Evolutionary conservation across 2,329 filamentous ascomycete species (phyloP), one percentile per base, ranked within the genome.

Genomic region (Plenodomus biglobosus): DNA sequence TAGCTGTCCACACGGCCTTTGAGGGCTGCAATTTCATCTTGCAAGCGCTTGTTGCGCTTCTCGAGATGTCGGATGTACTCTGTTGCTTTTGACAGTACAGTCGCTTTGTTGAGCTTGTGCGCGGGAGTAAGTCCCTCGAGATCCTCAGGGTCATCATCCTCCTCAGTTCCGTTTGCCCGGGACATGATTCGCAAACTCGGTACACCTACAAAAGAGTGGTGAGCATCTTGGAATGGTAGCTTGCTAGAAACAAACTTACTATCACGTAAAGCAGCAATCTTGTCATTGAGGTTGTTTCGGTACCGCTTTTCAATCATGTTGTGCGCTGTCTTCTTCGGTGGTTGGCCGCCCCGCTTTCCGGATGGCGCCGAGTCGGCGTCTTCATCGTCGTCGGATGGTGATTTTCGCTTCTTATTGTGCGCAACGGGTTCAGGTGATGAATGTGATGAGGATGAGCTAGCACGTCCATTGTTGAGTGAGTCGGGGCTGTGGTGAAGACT

Each of bases 251-350:
- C 7, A 15, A 19, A 52, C 56, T 27, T 57, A 59, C 90, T 95
- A 70, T 96, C 91, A 61, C 92, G 82, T 53, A 97, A 77, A 49
- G 92, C 91, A 38, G 91, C 88, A 62, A 97, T 97, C 76, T 97
- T 97, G 69, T 96, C 92, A 67, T 97, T 97, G 48, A 97, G 80
- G 66, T 97, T 97, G 44, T 90, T 96, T 62, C 92, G 86, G 72
- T 97, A 97, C 58, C 92, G 80, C 79, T 96, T 97, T 75, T 97
- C 92, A 55, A 97, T 96, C 81, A 97, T 94, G 73, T 96, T 97
- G 74, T 97, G 92, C 2, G 92, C 91, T 24, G 92, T 95, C 80
- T 96, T 96, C 79, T 96, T 96, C 49, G 77, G 77, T 20, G 75
- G 80, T 42, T 68, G 80, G 19, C 65, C 77, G 62, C 80, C 85